Conservation (phyloP, 1,284 basidiomycete species). For the Puccinia horiana region DNA sequence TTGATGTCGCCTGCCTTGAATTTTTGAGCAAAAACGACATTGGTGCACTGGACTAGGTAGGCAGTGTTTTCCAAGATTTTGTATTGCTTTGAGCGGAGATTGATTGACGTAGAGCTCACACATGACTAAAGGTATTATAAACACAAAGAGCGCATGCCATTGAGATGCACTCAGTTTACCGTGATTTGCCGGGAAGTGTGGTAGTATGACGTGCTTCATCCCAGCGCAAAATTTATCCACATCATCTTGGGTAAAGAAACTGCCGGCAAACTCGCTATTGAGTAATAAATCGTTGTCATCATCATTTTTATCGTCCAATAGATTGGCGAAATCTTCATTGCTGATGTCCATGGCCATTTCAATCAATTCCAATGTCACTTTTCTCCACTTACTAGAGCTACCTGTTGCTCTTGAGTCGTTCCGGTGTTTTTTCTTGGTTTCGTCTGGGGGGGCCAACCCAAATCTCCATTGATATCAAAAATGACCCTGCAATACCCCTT, state of each 20-base stretch:
- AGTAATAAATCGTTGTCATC: slow-evolving; percentile 24
- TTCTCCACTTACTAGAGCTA: not conserved
- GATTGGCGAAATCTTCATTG: not conserved
- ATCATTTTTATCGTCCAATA: not conserved
- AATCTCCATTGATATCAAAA: slow-evolving; percentile 18
- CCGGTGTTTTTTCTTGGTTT: not conserved
- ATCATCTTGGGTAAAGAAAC: slow-evolving; percentile 4
- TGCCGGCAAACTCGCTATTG: not conserved
- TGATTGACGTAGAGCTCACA: slow-evolving; percentile 23
- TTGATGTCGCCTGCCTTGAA: not conserved
- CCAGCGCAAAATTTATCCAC: not conserved
- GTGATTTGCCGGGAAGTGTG: slow-evolving; percentile 6
- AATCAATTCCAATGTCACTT: not conserved
- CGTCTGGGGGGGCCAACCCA: not conserved
- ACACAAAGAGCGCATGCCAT: slow-evolving; percentile 35
- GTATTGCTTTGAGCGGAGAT: not conserved
- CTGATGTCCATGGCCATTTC: not conserved
- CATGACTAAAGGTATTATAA: slow-evolving; percentile 34
- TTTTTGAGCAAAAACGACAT: slow-evolving; percentile 16
- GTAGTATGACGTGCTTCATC: slow-evolving; percentile 14
- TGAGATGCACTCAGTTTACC: slow-evolving; percentile 35
- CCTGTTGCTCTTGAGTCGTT: not conserved
- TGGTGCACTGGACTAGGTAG: slow-evolving; percentile 7
- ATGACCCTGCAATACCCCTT: slow-evolving; percentile 22
- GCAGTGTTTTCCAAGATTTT: slow-evolving; percentile 22